A percentile compares a stretch with the other conserved stretches of the same genome.
Conservation (phyloP, 2,329 filamentous ascomycete species). For the Fusarium kyushuense region DNA sequence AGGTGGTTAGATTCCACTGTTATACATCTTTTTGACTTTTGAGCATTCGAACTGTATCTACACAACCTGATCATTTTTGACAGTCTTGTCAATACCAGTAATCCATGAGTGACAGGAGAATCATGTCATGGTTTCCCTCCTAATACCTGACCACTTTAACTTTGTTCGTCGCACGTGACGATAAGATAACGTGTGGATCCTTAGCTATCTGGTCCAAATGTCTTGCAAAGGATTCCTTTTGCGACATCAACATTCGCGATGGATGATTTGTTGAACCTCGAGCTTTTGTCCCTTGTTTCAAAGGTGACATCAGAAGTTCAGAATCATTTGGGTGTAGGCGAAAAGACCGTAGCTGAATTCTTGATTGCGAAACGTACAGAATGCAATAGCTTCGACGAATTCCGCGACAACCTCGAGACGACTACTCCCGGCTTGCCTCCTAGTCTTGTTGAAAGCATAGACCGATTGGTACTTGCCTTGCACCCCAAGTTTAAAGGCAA, state of each 20-base stretch:
- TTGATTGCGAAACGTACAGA: slow-evolving; percentile 90
- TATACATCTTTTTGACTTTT: slow-evolving; percentile 20
- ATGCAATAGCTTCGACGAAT: slow-evolving; percentile 76
- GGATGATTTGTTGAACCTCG: slow-evolving; percentile 92
- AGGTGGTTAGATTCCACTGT: slow-evolving; percentile 21
- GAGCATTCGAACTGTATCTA: too few relatives aligned
- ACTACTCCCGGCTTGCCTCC: slow-evolving; percentile 79
- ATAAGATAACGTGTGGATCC: slow-evolving; percentile 2
- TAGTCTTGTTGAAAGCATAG: slow-evolving; percentile 90
- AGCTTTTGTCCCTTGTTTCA: slow-evolving; percentile 92
- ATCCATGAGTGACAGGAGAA: too few relatives aligned
- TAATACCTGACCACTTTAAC: too few relatives aligned
- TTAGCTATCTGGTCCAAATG: slow-evolving; percentile 1
- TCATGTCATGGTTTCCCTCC: too few relatives aligned
- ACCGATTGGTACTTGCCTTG: slow-evolving; percentile 87
- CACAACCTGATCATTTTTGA: not conserved
- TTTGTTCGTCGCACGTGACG: not conserved
- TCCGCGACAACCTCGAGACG: slow-evolving; percentile 76
- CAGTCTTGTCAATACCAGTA: not conserved
- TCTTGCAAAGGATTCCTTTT: slow-evolving; percentile 4
- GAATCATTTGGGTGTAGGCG: slow-evolving; percentile 90
- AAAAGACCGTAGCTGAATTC: slow-evolving; percentile 97
- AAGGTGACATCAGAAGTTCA: slow-evolving; percentile 95
- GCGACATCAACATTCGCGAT: slow-evolving; percentile 59
- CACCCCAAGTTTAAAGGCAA: slow-evolving; percentile 87